These are phyloP conservation scores for Novymonas esmeraldas DNA, from an alignment of 208 protist genomes.

Conservation along the genomic window DNA sequence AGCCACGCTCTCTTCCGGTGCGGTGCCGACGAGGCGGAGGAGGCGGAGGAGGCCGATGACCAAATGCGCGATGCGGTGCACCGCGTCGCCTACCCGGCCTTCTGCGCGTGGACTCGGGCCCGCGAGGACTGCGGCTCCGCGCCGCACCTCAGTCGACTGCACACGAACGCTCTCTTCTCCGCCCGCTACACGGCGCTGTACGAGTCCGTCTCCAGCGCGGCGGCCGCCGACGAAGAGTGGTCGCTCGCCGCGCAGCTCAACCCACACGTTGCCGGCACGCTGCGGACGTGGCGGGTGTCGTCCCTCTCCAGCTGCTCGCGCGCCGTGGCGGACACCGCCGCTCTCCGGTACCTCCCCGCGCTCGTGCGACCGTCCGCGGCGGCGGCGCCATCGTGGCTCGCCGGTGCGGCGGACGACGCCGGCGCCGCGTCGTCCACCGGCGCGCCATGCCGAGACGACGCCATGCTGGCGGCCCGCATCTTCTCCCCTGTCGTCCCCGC, in stretches of 20 bases:
- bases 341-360: background rate
- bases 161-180: slow-evolving; percentile 68
- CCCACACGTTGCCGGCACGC: slow-evolving; percentile 10
- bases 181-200: slow-evolving; percentile 29
- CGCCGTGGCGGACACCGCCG: background rate
- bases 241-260: background rate
- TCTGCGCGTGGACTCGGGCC: slow-evolving; percentile 26
- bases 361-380: slow-evolving; percentile 15
- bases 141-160: slow-evolving; percentile 48
- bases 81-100: slow-evolving; percentile 61
- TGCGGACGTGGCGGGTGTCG: slow-evolving; percentile 7
- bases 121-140: slow-evolving; percentile 42
- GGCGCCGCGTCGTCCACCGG: background rate
- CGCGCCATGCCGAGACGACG: background rate
- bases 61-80: slow-evolving; percentile 52
- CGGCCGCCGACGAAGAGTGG: background rate
- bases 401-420: background rate
- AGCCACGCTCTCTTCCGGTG: slow-evolving; percentile 25
- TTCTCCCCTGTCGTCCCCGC: background rate
- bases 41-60: slow-evolving; percentile 9
- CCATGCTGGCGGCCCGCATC: slow-evolving; percentile 5
- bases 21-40: background rate
- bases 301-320: background rate
- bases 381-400: slow-evolving; percentile 15
- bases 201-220: slow-evolving; percentile 6